Conservation (phyloP, 2,329 filamentous ascomycete species). For the Phaeosphaeria sp. region DNA sequence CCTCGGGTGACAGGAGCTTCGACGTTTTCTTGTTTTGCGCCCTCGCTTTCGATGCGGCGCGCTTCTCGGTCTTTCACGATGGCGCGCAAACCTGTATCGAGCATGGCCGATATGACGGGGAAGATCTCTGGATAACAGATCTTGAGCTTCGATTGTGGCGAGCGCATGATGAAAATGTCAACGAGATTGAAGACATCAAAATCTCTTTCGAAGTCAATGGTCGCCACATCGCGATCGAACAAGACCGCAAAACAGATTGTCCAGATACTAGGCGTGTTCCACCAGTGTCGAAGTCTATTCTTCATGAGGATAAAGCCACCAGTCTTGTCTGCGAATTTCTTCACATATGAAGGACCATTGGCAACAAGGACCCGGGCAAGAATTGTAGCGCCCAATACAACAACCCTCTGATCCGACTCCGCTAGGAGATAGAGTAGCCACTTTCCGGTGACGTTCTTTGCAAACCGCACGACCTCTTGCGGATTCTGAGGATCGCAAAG, state of each 20-base stretch:
- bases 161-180: constrained; percentile 67
- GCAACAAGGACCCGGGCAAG: constrained; percentile 82
- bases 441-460: constrained; percentile 94
- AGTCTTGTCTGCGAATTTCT: constrained; percentile 84
- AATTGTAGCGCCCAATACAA: constrained; percentile 81
- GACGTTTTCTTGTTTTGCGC: constrained; percentile 21
- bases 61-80: constrained; percentile 45
- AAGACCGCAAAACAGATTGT: constrained; percentile 85
- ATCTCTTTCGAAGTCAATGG: constrained; percentile 73
- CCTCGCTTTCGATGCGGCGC: constrained; percentile 21
- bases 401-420: constrained; percentile 82
- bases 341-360: constrained; percentile 80
- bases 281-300: constrained; percentile 82
- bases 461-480: constrained; percentile 81
- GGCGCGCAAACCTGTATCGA: constrained; percentile 78
- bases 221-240: constrained; percentile 81
- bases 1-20: constrained; percentile 45
- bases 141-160: constrained; percentile 57
- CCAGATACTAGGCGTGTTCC: constrained; percentile 86
- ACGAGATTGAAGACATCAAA: constrained; percentile 78
- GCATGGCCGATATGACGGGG: constrained; percentile 81
- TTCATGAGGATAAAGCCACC: constrained; percentile 89
- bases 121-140: constrained; percentile 80
- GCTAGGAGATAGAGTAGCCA: constrained; percentile 92
- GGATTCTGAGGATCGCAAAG: constrained; percentile 76